phyloP scores from a whole-genome alignment of 1,139 yeast genomes.

The Chernovozyma sophiae-reginae region DNA sequence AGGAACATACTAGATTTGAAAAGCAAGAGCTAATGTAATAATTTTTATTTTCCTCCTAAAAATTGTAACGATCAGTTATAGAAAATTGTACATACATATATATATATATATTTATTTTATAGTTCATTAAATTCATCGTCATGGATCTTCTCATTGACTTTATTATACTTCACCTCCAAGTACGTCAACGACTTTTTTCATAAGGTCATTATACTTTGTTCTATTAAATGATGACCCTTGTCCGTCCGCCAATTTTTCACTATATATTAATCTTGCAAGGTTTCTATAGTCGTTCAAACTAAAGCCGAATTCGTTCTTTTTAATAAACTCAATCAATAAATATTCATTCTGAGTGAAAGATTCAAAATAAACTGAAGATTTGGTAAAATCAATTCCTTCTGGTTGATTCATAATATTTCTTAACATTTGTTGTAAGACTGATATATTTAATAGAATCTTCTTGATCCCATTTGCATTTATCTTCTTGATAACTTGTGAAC shows the following conservation, averaged over 20 bases:
- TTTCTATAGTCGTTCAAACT: constrained; percentile 26
- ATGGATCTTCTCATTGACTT: too few relatives aligned
- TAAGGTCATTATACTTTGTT: constrained; percentile 38
- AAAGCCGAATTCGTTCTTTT: constrained; percentile 15
- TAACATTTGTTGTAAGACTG: constrained; percentile 72
- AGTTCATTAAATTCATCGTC: too few relatives aligned
- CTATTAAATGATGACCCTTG: constrained; percentile 37
- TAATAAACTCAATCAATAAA: constrained; percentile 23
- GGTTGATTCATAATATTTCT: constrained; percentile 59
- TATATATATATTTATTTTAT: too few relatives aligned
- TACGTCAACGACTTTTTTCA: constrained; percentile 13
- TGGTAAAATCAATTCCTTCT: constrained; percentile 54
- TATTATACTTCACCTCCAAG: neutral
- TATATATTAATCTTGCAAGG: constrained; percentile 38
- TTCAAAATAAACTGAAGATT: constrained; percentile 57
- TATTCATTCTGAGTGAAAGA: constrained; percentile 45
- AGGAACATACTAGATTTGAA: too few relatives aligned
- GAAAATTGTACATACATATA: too few relatives aligned
- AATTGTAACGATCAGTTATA: too few relatives aligned
- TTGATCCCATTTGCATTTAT: constrained; percentile 66
- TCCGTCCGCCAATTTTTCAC: constrained; percentile 43
- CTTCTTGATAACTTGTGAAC: constrained; percentile 52
- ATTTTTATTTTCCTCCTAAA: too few relatives aligned
- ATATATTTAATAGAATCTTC: constrained; percentile 62
- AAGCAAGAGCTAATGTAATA: too few relatives aligned